Conservation (phyloP, 495 filamentous ascomycete genomes). For the Acidiella bohemica region DNA sequence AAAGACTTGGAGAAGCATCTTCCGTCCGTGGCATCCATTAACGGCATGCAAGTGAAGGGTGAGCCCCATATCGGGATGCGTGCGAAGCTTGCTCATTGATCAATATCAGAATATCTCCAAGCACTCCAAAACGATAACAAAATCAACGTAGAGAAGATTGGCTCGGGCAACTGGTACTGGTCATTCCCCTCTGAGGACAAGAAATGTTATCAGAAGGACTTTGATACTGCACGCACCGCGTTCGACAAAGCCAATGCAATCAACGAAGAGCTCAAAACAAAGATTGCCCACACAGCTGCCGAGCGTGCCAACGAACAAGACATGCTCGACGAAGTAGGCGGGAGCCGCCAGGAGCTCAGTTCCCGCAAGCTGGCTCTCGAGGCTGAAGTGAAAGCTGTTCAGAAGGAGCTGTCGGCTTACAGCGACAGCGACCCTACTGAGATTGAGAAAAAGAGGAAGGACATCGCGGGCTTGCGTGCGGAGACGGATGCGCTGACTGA, state of each 20-base stretch:
- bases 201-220: constrained; percentile 34
- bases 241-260: constrained; percentile 33
- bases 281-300: constrained; percentile 33
- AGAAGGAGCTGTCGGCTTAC: constrained; percentile 34
- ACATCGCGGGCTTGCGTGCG: constrained; percentile 29
- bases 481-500: constrained; percentile 14
- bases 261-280: constrained; percentile 31
- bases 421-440: constrained; percentile 41
- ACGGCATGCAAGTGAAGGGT: constrained; percentile 45
- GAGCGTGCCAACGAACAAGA: constrained; percentile 32
- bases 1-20: constrained; percentile 64
- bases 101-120: constrained; percentile 49
- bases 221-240: constrained; percentile 41
- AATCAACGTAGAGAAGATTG: constrained; percentile 65
- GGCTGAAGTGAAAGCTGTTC: constrained; percentile 29
- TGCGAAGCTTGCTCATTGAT: not conserved
- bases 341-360: constrained; percentile 27
- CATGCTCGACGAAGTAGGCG: constrained; percentile 21
- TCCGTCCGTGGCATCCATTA: constrained; percentile 52
- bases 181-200: constrained; percentile 52
- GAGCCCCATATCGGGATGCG: not conserved
- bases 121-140: constrained; percentile 48
- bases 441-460: constrained; percentile 38
- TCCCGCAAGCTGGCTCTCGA: constrained; percentile 23
- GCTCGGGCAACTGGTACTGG: constrained; percentile 76